These are phyloP conservation scores for Paspalum vaginatum DNA, from an alignment of 176 grass and related monocot species.

Conservation along the genomic window DNA sequence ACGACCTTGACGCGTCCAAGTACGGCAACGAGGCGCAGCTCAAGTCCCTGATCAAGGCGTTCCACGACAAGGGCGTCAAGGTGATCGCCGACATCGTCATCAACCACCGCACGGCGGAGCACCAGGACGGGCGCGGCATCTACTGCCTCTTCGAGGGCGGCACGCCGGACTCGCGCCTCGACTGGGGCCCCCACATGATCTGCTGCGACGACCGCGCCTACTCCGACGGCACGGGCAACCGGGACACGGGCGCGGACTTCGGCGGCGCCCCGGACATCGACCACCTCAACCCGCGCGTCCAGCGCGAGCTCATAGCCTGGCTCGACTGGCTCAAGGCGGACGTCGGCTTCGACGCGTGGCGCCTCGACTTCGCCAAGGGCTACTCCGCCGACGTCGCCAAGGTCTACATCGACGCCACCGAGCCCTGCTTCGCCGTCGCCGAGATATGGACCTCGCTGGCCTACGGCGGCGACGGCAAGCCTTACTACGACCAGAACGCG, in stretches of 20 bases:
- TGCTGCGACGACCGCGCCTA: slow-evolving; percentile 64
- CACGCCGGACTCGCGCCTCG: slow-evolving; percentile 59
- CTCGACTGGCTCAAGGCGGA: slow-evolving; percentile 85
- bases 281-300: slow-evolving; percentile 75
- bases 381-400: slow-evolving; percentile 68
- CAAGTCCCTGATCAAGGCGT: slow-evolving; percentile 60
- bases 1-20: slow-evolving; percentile 64
- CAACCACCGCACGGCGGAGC: slow-evolving; percentile 85
- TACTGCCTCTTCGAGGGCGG: slow-evolving; percentile 83
- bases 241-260: slow-evolving; percentile 66
- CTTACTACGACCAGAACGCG: slow-evolving; percentile 43
- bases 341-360: slow-evolving; percentile 85
- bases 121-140: slow-evolving; percentile 56
- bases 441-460: slow-evolving; percentile 76
- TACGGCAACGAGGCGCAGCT: slow-evolving; percentile 80
- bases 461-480: slow-evolving; percentile 47
- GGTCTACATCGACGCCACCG: slow-evolving; percentile 65
- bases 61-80: slow-evolving; percentile 63
- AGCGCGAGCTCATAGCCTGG: slow-evolving; percentile 68
- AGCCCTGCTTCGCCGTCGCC: slow-evolving; percentile 60
- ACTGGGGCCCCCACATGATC: slow-evolving; percentile 89
- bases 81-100: slow-evolving; percentile 87
- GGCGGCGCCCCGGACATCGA: slow-evolving; percentile 68
- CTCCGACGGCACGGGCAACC: slow-evolving; percentile 73
- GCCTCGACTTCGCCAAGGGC: slow-evolving; percentile 77